Evolutionary conservation across 148 eudicot genomes (phyloP).

Genomic region (Cornus kousa): DNA sequence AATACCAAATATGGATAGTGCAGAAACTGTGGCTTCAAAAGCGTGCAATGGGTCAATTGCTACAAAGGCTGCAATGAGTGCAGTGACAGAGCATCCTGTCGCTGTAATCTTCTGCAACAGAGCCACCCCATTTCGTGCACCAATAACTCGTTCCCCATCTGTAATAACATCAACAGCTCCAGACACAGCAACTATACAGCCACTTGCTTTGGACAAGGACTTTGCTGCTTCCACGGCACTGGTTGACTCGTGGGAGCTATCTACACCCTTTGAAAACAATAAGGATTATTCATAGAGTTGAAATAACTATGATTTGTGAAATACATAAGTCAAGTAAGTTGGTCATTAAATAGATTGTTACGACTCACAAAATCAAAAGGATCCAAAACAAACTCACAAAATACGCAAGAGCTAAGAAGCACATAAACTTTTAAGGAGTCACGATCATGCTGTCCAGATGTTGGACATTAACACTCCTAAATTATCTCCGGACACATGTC

Average conservation of each 20-base stretch:
- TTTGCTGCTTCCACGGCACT: constrained; percentile 89
- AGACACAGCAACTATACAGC: constrained; percentile 68
- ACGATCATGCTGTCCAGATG: too few relatives aligned
- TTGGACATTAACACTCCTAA: too few relatives aligned
- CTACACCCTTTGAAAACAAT: constrained; percentile 54
- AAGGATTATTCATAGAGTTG: background rate
- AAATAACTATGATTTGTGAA: background rate
- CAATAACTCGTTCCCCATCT: constrained; percentile 60
- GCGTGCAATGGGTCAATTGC: constrained; percentile 58
- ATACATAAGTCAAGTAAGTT: background rate
- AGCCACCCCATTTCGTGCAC: constrained; percentile 69
- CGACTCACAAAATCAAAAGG: background rate
- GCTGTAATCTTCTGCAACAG: constrained; percentile 85
- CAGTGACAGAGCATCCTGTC: constrained; percentile 86
- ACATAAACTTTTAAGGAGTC: too few relatives aligned
- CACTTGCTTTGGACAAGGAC: constrained; percentile 54
- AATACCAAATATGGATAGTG: constrained; percentile 69
- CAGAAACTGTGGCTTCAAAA: constrained; percentile 78
- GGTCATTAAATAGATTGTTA: background rate
- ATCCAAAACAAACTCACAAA: background rate
- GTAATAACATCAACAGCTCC: constrained; percentile 84
- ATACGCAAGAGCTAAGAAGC: too few relatives aligned
- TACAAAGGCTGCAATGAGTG: constrained; percentile 79
- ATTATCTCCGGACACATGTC: too few relatives aligned
- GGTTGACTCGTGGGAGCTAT: constrained; percentile 63